Evolutionary conservation across 1,284 basidiomycete species (phyloP), one percentile per base, ranked within the genome.

Genomic region (Rhodotorula mucilaginosa): DNA sequence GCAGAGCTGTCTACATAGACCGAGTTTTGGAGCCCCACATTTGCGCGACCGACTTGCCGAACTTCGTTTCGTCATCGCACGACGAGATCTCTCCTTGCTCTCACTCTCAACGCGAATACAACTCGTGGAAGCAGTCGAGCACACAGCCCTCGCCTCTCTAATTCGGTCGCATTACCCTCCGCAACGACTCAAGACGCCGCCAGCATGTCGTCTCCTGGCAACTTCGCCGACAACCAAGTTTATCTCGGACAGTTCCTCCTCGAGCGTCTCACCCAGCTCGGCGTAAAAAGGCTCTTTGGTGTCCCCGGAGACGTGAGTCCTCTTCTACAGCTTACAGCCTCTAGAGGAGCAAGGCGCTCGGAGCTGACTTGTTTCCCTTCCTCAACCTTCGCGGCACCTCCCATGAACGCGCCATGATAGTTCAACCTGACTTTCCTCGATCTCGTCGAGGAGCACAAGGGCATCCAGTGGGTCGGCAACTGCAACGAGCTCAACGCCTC

Each of bases 381-480:
- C 26, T 56, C 54, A 21, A 56, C 54, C 54, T 59, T 54, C 44
- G n/a, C 13, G 23, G 26, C 16, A 3, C 52, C 57, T 34, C 18
- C 18, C 39, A 44, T 44, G 23, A 13, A 13, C 46, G 23, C 39
- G 6, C 19, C 21, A 16, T 16, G 5, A 8, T 82, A 71, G 65
- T 97, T 93, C 81, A 97, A 96, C 81, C 87, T 97, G 60, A 90
- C 78, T 18, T 81, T 83, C 61, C 82, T 86, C 49, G 93, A 97
- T 81, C 87, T 76, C 26, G 75, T 79, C 72, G 94, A 97, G 81
- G 89, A 91, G 75, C 87, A 92, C 79, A 85, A 87, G 5, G 83
- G 81, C 16, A 87, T 97, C 58, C 83, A 91, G 31, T 97, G 95
- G 95, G 86, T 94, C 67, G 95, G 94, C 31, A 80, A 79, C 73